phyloP scores from a whole-genome alignment of 192 early-diverging fungal genomes.

The Backusella circina region DNA sequence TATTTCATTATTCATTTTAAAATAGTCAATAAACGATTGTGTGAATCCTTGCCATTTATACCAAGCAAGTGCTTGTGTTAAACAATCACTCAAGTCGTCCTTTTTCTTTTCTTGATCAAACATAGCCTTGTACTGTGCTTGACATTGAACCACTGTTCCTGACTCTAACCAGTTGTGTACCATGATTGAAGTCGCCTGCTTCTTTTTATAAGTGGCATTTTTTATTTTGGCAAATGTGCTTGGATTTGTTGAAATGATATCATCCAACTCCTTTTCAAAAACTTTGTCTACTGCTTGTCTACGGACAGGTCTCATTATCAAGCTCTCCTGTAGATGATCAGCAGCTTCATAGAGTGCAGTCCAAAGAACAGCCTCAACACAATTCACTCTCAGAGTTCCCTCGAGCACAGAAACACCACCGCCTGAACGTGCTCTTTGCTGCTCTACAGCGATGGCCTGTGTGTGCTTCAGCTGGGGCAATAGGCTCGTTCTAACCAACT shows the following conservation, averaged over 20 bases:
- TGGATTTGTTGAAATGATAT: not conserved
- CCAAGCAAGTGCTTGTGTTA: constrained; percentile 48
- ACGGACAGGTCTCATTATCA: constrained; percentile 11
- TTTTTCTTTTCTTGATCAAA: constrained; percentile 38
- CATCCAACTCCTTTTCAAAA: not conserved
- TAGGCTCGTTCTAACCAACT: constrained; percentile 11
- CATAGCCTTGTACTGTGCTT: constrained; percentile 11
- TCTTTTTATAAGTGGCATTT: constrained; percentile 16
- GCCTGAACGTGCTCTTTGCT: constrained; percentile 36
- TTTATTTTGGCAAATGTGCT: not conserved
- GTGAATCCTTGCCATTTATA: constrained; percentile 38
- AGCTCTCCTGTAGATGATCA: not conserved
- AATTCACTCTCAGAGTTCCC: constrained; percentile 33
- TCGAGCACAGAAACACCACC: constrained; percentile 37
- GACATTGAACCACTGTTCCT: constrained; percentile 1
- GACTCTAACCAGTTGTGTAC: constrained; percentile 30
- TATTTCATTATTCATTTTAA: constrained; percentile 1
- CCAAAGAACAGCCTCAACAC: constrained; percentile 46
- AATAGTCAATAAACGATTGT: not conserved
- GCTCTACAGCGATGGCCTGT: constrained; percentile 33
- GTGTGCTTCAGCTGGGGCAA: constrained; percentile 8
- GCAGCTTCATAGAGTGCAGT: constrained; percentile 7
- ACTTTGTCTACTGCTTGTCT: constrained; percentile 12
- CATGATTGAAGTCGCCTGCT: constrained; percentile 13
- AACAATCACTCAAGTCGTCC: constrained; percentile 48